Evolutionary conservation across 169 alveolate genomes (phyloP).

Genomic region (Besnoitia besnoiti): DNA sequence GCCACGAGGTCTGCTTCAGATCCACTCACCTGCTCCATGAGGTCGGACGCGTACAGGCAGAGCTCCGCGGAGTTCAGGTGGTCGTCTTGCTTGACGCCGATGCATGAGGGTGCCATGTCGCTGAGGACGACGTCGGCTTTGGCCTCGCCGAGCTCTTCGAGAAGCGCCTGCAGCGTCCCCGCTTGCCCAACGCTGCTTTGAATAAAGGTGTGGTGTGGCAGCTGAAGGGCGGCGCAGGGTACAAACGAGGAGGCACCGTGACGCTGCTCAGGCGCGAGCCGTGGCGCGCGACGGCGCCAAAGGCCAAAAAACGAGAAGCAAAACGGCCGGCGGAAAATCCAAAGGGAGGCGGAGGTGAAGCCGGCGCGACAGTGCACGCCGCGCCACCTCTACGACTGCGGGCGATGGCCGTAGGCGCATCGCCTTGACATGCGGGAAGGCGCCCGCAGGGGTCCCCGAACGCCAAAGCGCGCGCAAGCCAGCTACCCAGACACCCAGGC

Average conservation of each 20-base stretch:
- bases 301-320: no score
- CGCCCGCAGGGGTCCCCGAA: no score
- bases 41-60: slow-evolving; percentile 68
- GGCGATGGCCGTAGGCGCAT: no score
- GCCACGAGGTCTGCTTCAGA: no score
- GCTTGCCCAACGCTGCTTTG: slow-evolving; percentile 68
- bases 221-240: slow-evolving; percentile 45
- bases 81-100: slow-evolving; percentile 72
- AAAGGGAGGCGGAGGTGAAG: not conserved
- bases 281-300: no score
- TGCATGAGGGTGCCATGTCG: slow-evolving; percentile 72
- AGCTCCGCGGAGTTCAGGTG: slow-evolving; percentile 69
- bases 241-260: not conserved
- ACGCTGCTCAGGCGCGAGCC: no score
- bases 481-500: no score
- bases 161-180: slow-evolving; percentile 57
- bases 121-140: slow-evolving; percentile 74
- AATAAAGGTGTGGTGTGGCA: slow-evolving; percentile 60
- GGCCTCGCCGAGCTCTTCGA: slow-evolving; percentile 68
- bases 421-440: no score
- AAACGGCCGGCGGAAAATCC: no score
- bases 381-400: no score
- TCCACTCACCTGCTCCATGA: slow-evolving; percentile 66
- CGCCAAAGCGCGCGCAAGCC: no score
- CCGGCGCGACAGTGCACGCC: not conserved